A percentile compares a stretch with the other conserved stretches of the same genome.
Conservation (phyloP, 805 yeast species). For the Grigorovia jiainica region DNA sequence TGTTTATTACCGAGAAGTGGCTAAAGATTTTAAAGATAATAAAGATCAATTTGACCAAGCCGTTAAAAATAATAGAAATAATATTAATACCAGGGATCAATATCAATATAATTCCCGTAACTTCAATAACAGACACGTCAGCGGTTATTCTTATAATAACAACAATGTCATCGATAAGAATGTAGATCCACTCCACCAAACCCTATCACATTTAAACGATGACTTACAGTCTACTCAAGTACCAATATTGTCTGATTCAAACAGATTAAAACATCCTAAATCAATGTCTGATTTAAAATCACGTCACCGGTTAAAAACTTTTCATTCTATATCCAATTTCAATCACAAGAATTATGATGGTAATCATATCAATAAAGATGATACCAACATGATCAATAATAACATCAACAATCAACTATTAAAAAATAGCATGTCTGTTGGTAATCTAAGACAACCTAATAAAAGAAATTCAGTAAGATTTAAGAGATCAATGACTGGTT, state of each 20-base stretch:
- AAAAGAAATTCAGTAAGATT: conserved; percentile 15
- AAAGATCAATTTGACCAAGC: conserved; percentile 22
- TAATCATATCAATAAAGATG: background rate
- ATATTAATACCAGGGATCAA: background rate
- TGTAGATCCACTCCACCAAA: conserved; percentile 10
- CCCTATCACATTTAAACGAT: conserved; percentile 1
- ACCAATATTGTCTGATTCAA: background rate
- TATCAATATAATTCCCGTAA: conserved; percentile 3
- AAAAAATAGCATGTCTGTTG: conserved; percentile 22
- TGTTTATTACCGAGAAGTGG: conserved; percentile 8
- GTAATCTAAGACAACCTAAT: conserved; percentile 16
- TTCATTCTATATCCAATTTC: too few species aligned
- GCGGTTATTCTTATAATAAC: background rate
- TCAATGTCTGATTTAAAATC: conserved; percentile 26
- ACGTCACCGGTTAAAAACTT: background rate
- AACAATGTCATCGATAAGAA: conserved; percentile 3
- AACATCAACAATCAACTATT: conserved; percentile 3
- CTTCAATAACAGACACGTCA: background rate
- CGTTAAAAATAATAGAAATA: conserved; percentile 10
- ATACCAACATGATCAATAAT: too few species aligned
- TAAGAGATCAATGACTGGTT: conserved; percentile 22
- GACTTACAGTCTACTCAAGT: background rate
- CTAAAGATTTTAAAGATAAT: conserved; percentile 21
- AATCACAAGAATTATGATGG: background rate
- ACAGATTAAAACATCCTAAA: conserved; percentile 22